Conservation (phyloP, 805 yeast genomes). For the Maudiozyma barnettii region DNA sequence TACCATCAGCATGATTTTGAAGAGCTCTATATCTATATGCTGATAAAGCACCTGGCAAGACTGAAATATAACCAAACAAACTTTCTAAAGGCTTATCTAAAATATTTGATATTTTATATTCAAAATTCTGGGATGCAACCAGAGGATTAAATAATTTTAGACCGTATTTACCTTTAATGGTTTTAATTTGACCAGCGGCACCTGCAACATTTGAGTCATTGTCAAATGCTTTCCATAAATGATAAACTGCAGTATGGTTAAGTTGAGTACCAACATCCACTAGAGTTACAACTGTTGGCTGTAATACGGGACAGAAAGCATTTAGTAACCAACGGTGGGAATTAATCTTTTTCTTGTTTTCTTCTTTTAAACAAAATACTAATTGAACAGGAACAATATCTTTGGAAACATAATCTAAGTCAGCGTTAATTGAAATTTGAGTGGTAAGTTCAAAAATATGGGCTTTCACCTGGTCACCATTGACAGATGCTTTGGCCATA, state of each 20-base stretch:
- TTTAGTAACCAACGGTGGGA: slow-evolving; percentile 97
- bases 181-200: slow-evolving; percentile 95
- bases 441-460: slow-evolving; percentile 95
- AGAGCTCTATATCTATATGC: slow-evolving; percentile 89
- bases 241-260: slow-evolving; percentile 78
- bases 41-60: slow-evolving; percentile 90
- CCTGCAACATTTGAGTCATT: slow-evolving; percentile 96
- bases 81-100: slow-evolving; percentile 92
- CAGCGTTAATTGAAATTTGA: slow-evolving; percentile 84
- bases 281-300: slow-evolving; percentile 82
- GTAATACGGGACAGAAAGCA: slow-evolving; percentile 83
- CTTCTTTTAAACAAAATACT: slow-evolving; percentile 84
- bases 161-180: slow-evolving; percentile 90
- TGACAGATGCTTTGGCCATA: slow-evolving; percentile 88
- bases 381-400: slow-evolving; percentile 92
- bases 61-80: slow-evolving; percentile 84
- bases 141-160: slow-evolving; percentile 73
- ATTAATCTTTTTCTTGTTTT: slow-evolving; percentile 86
- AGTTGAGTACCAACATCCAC: slow-evolving; percentile 98
- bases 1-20: slow-evolving; percentile 75
- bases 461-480: slow-evolving; percentile 83
- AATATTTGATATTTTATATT: slow-evolving; percentile 93
- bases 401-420: slow-evolving; percentile 81
- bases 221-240: slow-evolving; percentile 96
- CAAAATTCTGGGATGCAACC: slow-evolving; percentile 94